Evolutionary conservation across 2,329 filamentous ascomycete genomes (phyloP), one percentile per base, ranked within the genome.

Genomic region (Pestalotiopsis fici): DNA sequence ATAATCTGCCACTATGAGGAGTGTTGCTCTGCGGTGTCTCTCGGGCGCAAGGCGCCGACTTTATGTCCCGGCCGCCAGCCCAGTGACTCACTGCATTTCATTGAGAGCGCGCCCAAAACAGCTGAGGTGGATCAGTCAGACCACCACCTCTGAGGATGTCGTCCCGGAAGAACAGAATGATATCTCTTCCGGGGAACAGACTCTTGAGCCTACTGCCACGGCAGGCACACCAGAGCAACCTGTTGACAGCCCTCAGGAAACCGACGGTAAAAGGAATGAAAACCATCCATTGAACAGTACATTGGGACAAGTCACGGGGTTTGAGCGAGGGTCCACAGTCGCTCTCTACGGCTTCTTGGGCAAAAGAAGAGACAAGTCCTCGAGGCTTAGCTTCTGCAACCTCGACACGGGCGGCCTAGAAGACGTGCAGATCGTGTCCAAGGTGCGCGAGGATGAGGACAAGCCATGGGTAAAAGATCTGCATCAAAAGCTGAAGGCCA

Each of bases 341-440:
- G 55, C 35, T n/a, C 2, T 93, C 0, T 85, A 90, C 77, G 95
- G 95, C 23, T 96, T 95, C 72, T 79, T 97, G 0, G 88, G 89
- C 28, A 88, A 88, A 68, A 86, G 89, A 35, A 86, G 88, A 69
- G 88, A 93, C 72, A 83, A 94, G 25, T 89, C 89, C 31, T 90
- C 90, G 65, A 88, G 87, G 50, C 82, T 97, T 23, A 88, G 88
- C 2, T 97, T 97, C 75, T 90, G 90, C 60, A 86, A 91, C 72
- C 76, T 84, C 25, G 81, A 81, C 21, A 67, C 76, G 43, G 56
- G 65, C 47, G 21, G 71, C 65, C 21, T 73, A 71, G 12, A 63
- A 65, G 76, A 79, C 3, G 71, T 84, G 56, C 78, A 81, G 18
- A 76, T 85, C 12, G 75, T 83, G 7, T 86, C 88, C 59, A 74